Evolutionary conservation across 2,329 filamentous ascomycete genomes (phyloP).

Genomic region (Madurella mycetomatis): DNA sequence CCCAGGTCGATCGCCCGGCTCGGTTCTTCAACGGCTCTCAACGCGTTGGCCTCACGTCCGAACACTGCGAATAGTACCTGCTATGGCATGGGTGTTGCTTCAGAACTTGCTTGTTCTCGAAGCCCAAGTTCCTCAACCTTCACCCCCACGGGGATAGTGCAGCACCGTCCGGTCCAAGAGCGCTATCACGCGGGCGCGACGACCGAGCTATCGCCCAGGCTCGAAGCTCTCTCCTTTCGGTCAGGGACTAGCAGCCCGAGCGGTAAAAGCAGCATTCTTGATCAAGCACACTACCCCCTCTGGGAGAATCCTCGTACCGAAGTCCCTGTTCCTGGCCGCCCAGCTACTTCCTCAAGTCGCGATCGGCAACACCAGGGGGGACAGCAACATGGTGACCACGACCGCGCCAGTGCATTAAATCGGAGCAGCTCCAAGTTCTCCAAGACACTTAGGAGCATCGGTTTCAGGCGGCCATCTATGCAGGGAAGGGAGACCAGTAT

Average conservation of each 20-base stretch:
- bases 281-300: conserved; percentile 8
- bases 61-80: neutral
- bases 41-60: conserved; percentile 3
- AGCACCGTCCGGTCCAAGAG: too few species aligned
- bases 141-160: too few species aligned
- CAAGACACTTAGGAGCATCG: conserved; percentile 7
- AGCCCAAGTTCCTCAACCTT: too few species aligned
- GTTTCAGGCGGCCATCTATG: neutral
- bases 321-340: conserved; percentile 6
- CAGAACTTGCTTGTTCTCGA: too few species aligned
- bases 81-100: too few species aligned
- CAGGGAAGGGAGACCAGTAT: neutral
- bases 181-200: too few species aligned
- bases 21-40: neutral
- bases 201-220: too few species aligned
- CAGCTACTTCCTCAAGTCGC: neutral
- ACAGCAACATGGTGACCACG: neutral
- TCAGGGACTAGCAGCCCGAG: conserved; percentile 1
- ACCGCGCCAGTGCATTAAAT: conserved; percentile 4
- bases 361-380: neutral
- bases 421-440: conserved; percentile 19
- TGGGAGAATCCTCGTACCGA: conserved; percentile 18
- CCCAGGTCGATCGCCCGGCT: conserved; percentile 23
- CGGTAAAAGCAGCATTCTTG: conserved; percentile 11
- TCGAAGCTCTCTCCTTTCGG: too few species aligned